These are phyloP conservation scores for Candida mesenterica DNA, from an alignment of 1,139 yeast genomes.

Conservation along the genomic window DNA sequence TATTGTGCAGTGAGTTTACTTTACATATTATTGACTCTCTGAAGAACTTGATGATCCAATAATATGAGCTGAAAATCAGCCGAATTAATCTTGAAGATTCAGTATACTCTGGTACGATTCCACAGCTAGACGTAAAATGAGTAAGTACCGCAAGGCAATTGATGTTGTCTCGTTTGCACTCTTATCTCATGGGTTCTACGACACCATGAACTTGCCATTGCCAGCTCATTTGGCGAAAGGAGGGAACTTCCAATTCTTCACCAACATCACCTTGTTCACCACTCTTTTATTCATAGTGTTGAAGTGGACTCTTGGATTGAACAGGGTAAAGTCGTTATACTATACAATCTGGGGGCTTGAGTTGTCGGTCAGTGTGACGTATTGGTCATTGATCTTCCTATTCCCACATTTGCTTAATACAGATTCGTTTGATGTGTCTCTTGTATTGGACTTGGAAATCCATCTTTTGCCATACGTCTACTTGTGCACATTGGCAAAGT, in stretches of 20 bases:
- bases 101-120: no score
- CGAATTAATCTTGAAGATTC: background rate
- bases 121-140: background rate
- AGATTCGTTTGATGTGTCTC: constrained; percentile 19
- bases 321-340: constrained; percentile 6
- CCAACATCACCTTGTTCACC: constrained; percentile 19
- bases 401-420: constrained; percentile 21
- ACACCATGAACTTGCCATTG: constrained; percentile 17
- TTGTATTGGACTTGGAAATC: constrained; percentile 20
- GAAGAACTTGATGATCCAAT: constrained; percentile 1
- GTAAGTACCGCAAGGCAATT: background rate
- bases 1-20: no score
- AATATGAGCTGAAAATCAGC: background rate
- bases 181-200: constrained; percentile 14
- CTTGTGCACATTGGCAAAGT: constrained; percentile 10
- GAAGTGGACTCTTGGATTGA: constrained; percentile 7
- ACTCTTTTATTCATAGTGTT: constrained; percentile 13
- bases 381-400: constrained; percentile 20
- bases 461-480: constrained; percentile 24
- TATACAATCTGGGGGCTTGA: constrained; percentile 20
- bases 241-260: constrained; percentile 24
- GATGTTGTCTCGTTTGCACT: constrained; percentile 7
- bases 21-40: no score
- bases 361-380: constrained; percentile 21
- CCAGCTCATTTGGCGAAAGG: constrained; percentile 20